These are phyloP conservation scores for Trichoderma afroharzianum DNA, from an alignment of 2,329 filamentous ascomycete species.

Conservation along the genomic window DNA sequence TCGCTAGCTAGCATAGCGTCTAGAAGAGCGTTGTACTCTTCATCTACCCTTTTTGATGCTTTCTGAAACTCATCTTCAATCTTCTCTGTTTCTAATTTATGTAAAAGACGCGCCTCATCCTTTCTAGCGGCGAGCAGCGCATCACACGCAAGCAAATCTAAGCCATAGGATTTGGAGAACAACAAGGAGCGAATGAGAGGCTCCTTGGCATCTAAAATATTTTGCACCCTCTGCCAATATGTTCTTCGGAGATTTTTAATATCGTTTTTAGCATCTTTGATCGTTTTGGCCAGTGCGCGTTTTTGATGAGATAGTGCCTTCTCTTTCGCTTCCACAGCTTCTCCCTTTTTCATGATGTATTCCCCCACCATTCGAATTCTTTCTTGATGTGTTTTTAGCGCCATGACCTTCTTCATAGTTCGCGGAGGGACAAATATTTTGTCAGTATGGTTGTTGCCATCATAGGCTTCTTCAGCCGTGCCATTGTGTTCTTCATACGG, in stretches of 20 bases:
- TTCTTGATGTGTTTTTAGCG: background rate
- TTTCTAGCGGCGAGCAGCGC: no score
- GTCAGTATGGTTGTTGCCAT: background rate
- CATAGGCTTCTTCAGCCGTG: background rate
- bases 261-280: background rate
- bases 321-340: background rate
- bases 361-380: background rate
- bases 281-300: no score
- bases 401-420: background rate
- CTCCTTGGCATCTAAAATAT: background rate
- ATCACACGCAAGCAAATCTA: no score
- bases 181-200: no score
- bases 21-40: background rate
- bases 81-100: background rate
- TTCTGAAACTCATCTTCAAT: background rate
- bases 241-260: rapidly evolving
- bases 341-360: background rate
- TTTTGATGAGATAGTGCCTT: background rate
- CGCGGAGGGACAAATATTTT: background rate
- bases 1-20: background rate
- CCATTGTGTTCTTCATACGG: background rate
- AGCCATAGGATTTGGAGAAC: no score
- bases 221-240: background rate
- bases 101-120: background rate
- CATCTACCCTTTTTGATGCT: background rate